These are phyloP conservation scores for Vigna hirtella DNA, from an alignment of 306 rosid genomes.

Conservation along the genomic window DNA sequence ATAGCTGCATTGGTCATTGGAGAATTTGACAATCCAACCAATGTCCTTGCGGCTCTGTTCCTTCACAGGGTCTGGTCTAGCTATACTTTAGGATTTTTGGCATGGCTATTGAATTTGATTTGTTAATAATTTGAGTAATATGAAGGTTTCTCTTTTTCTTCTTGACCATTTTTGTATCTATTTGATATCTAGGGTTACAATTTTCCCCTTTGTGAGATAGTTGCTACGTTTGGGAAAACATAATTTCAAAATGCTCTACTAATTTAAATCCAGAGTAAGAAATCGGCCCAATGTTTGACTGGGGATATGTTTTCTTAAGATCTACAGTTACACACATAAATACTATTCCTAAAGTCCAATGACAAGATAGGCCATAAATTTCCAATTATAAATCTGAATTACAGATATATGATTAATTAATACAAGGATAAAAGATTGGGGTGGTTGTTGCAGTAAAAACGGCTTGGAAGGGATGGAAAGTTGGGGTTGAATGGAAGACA, in stretches of 20 bases:
- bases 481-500: no score
- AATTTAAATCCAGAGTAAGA: background rate
- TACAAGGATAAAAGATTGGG: background rate
- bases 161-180: background rate
- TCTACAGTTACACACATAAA: background rate
- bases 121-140: background rate
- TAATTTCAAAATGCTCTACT: background rate
- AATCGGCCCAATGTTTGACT: background rate
- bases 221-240: background rate
- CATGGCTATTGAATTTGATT: background rate
- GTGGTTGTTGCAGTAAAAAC: no score
- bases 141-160: background rate
- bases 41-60: background rate
- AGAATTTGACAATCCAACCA: background rate
- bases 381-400: background rate
- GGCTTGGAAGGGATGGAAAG: no score
- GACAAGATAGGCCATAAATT: background rate
- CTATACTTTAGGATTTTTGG: background rate
- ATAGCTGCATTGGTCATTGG: background rate
- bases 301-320: background rate
- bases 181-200: background rate
- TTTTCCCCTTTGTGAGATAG: background rate
- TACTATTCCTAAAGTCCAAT: background rate
- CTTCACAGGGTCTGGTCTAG: background rate
- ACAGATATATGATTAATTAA: background rate